Evolutionary conservation across 805 yeast genomes (phyloP), one percentile per base, ranked within the genome.

Genomic region (Geotrichum ghanense): DNA sequence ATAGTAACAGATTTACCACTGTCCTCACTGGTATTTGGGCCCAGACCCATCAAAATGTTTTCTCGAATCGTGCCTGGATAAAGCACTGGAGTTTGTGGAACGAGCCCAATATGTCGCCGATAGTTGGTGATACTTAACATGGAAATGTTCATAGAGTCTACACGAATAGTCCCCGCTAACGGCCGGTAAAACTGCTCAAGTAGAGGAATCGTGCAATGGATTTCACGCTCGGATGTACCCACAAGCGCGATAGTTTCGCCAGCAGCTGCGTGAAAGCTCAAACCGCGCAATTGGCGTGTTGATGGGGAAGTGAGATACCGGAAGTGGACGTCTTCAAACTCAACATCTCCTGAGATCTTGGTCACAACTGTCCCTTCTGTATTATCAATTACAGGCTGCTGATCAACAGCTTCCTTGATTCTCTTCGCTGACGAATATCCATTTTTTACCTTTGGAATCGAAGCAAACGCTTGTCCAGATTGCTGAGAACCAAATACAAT

Each of bases 161-260:
- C 16, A 9, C 21, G 7, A 31, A 44, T 21, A 10, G 10, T 5
- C 19, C 46, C 46, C n/a, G 17, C 20, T 4, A 21, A 10, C 9
- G 46, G 46, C 6, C 31, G 19, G 27, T 44, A 44, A n/a, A 72
- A 68, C 23, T 75, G 56, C 35, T 73, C 61, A 24, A 73, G 19
- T 7, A 39, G 42, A 9, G 12, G 55, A 6, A 76, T 74, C 39
- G 74, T 63, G 1, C 77, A 72, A 5, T 73, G 67, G 49, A 73
- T 73, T 3, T 77, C 77, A 46, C 73, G 66, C 7, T 77, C 77
- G 2, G 75, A 70, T 1, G 76, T 72, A 1, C 76, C 78, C 14
- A 86, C 75, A 4, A 86, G 60, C 49, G 74, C 86, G 2, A 78
- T 76, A 21, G 73, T 56, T 41, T 65, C 56, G 1, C 70, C 67